Evolutionary conservation across 371 early-diverging fungal genomes (phyloP).

Genomic region (Circinella umbellata): DNA sequence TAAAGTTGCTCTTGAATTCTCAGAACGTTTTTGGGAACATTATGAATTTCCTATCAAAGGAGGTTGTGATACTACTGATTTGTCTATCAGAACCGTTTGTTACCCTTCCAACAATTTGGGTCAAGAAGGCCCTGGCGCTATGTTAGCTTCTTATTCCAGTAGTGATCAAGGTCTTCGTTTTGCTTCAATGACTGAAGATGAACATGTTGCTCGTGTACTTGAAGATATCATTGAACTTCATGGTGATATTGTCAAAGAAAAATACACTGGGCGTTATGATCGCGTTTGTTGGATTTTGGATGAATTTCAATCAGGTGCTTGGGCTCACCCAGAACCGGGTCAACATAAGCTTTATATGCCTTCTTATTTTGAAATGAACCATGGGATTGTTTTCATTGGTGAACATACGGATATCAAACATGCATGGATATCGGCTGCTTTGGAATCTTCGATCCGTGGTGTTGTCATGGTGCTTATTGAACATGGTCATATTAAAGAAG

Average conservation of each 20-base stretch:
- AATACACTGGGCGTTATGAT: conserved; percentile 36
- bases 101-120: conserved; percentile 36
- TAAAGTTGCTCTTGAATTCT: conserved; percentile 34
- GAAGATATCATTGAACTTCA: conserved; percentile 36
- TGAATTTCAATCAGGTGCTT: conserved; percentile 31
- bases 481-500: conserved; percentile 34
- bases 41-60: conserved; percentile 32
- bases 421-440: conserved; percentile 35
- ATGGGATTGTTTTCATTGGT: conserved; percentile 35
- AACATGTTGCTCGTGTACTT: conserved; percentile 30
- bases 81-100: conserved; percentile 22
- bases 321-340: conserved; percentile 28
- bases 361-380: conserved; percentile 27
- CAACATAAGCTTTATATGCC: conserved; percentile 35
- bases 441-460: conserved; percentile 37
- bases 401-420: conserved; percentile 40
- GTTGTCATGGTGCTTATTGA: conserved; percentile 36
- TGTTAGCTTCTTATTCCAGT: conserved; percentile 33
- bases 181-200: conserved; percentile 34
- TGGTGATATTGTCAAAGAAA: conserved; percentile 29
- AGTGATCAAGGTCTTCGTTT: conserved; percentile 28
- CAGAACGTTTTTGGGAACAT: conserved; percentile 42
- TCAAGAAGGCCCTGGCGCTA: conserved; percentile 30
- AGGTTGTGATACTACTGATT: conserved; percentile 34
- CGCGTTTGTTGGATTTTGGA: conserved; percentile 34